phyloP scores from a whole-genome alignment of 495 filamentous ascomycete species.

The Penicillium macrosclerotiorum region DNA sequence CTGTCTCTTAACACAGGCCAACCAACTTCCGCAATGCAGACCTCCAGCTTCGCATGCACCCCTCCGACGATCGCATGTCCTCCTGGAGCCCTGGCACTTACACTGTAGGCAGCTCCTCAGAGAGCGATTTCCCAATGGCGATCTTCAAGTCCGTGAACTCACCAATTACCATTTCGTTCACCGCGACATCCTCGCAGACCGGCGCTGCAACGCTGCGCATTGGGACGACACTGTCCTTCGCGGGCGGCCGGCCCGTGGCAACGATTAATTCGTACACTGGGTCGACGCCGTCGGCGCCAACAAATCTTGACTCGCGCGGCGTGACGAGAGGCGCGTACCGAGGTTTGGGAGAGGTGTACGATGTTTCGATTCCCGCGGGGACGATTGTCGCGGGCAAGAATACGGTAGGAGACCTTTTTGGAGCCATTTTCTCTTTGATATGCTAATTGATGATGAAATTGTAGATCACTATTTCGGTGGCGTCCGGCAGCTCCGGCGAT shows the following conservation, averaged over 20 bases:
- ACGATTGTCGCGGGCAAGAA: slow-evolving; percentile 58
- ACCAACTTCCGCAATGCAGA: slow-evolving; percentile 65
- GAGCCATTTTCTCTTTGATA: neutral
- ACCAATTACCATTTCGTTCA: slow-evolving; percentile 61
- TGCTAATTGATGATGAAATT: neutral
- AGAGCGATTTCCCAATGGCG: slow-evolving; percentile 62
- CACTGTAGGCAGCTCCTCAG: slow-evolving; percentile 51
- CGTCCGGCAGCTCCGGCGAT: slow-evolving; percentile 56
- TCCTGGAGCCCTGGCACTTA: slow-evolving; percentile 58
- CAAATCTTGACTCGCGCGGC: slow-evolving; percentile 62
- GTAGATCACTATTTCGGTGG: slow-evolving; percentile 54
- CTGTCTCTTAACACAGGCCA: slow-evolving; percentile 34
- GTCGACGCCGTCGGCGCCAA: slow-evolving; percentile 51
- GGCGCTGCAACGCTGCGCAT: slow-evolving; percentile 59
- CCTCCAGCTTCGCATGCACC: slow-evolving; percentile 66
- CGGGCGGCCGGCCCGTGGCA: slow-evolving; percentile 40
- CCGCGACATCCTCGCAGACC: slow-evolving; percentile 46
- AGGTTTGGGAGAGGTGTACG: slow-evolving; percentile 60
- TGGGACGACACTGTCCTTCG: slow-evolving; percentile 62
- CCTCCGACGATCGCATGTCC: slow-evolving; percentile 59
- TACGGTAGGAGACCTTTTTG: slow-evolving; percentile 42
- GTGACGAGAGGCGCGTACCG: slow-evolving; percentile 64
- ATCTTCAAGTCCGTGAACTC: slow-evolving; percentile 61
- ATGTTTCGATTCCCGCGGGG: slow-evolving; percentile 52
- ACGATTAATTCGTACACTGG: slow-evolving; percentile 51